These are phyloP conservation scores for Nepenthes gracilis DNA, from an alignment of 148 eudicot genomes.

Conservation along the genomic window DNA sequence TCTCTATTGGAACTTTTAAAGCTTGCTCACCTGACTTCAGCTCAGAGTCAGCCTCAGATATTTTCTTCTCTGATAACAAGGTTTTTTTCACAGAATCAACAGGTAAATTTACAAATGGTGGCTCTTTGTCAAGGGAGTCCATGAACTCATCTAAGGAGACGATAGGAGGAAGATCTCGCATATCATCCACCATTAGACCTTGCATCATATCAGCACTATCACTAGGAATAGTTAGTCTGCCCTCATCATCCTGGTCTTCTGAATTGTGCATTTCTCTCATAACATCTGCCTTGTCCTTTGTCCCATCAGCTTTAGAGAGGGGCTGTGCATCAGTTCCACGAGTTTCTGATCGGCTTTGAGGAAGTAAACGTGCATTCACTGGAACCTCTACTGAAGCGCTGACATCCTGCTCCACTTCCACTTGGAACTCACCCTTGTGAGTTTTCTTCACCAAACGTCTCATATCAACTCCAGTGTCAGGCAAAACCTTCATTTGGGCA, in stretches of 20 bases:
- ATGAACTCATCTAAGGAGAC: slow-evolving; percentile 88
- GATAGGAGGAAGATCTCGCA: slow-evolving; percentile 87
- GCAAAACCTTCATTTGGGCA: slow-evolving; percentile 72
- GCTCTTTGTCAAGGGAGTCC: slow-evolving; percentile 90
- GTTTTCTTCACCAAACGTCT: slow-evolving; percentile 93
- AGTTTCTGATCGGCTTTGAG: slow-evolving; percentile 18
- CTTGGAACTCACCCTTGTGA: slow-evolving; percentile 94
- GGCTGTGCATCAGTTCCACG: slow-evolving; percentile 11
- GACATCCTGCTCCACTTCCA: slow-evolving; percentile 62
- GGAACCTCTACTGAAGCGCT: slow-evolving; percentile 48
- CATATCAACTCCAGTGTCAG: slow-evolving; percentile 64
- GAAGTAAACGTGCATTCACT: slow-evolving; percentile 16
- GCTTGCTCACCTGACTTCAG: slow-evolving; percentile 10
- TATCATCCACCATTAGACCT: slow-evolving; percentile 78
- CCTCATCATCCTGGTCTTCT: slow-evolving; percentile 26
- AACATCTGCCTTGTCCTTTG: slow-evolving; percentile 14
- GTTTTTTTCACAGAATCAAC: slow-evolving; percentile 27
- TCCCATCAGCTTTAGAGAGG: slow-evolving; percentile 18
- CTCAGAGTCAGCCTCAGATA: slow-evolving; percentile 13
- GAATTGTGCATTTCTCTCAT: slow-evolving; percentile 14
- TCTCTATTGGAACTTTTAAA: slow-evolving; percentile 20
- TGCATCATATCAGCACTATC: slow-evolving; percentile 88
- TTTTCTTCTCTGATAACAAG: slow-evolving; percentile 21
- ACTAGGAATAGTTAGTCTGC: slow-evolving; percentile 62
- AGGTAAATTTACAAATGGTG: slow-evolving; percentile 68